Percentiles rank a stretch among this genome's conserved stretches.
Conservation (phyloP, 2,329 filamentous ascomycete species). For the Massarina eburnea region DNA sequence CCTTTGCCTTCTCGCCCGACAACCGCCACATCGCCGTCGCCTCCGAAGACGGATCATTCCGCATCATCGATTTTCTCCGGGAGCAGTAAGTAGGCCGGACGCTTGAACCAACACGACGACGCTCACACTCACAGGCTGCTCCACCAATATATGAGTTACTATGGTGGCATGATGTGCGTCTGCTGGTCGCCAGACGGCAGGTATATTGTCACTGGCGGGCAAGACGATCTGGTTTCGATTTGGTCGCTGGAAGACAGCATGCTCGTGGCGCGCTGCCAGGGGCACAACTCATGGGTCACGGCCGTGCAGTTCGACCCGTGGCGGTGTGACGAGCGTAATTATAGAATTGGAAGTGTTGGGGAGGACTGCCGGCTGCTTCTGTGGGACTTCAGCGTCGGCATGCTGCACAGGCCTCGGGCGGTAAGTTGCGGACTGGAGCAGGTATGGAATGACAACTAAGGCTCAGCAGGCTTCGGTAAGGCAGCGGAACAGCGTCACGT, state of each 20-base stretch:
- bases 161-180: conserved; percentile 87
- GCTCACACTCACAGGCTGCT: conserved; percentile 62
- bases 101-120: background rate
- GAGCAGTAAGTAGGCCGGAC: conserved; percentile 67
- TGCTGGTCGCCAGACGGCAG: conserved; percentile 98
- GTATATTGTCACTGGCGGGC: conserved; percentile 91
- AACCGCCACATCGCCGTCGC: conserved; percentile 84
- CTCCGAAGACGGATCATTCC: conserved; percentile 84
- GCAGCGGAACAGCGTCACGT: conserved; percentile 57
- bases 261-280: conserved; percentile 88
- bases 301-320: conserved; percentile 94
- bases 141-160: conserved; percentile 87
- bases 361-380: conserved; percentile 88
- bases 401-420: conserved; percentile 88
- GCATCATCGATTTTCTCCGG: conserved; percentile 87
- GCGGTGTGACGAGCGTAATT: conserved; percentile 93
- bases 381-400: conserved; percentile 97
- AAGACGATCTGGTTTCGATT: conserved; percentile 94
- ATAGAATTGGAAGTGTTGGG: conserved; percentile 93
- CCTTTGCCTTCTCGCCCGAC: conserved; percentile 90
- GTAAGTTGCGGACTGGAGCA: conserved; percentile 54
- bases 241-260: conserved; percentile 85
- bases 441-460: conserved; percentile 9
- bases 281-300: conserved; percentile 94
- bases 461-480: conserved; percentile 54